Evolutionary conservation across 257 asterid species (phyloP), one percentile per base, ranked within the genome.

Genomic region (Haberlea rhodopensis): DNA sequence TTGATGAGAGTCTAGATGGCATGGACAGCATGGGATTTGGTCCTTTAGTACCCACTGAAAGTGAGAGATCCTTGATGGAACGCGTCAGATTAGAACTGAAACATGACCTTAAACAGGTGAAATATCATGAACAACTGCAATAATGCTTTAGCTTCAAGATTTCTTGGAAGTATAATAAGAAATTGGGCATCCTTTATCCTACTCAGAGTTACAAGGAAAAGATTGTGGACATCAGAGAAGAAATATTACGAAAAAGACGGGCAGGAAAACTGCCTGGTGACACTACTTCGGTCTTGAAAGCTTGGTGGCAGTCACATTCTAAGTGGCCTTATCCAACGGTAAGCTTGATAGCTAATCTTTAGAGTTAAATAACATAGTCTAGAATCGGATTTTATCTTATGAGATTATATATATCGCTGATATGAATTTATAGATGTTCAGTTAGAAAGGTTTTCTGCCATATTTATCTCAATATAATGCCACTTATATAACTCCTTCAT

Each of bases 311-410:
- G 53, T 71, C 84, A 6, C 89, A 78, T 62, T 65, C 86, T 27
- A 83, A 83, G 69, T 83, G 89, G 86, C 89, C 86, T 34, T 83
- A 83, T 71, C 89, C 89, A 27, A 83, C 89, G 8, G 86, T 83
- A 58, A 75, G 79, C 48, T 52, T 23, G 3, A 63, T 6, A 15
- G 48, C 18, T 37, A 43, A 15, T 43, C 49, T 43, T 43, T 43
- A 43, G 51, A 43, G 5, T 43, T 20, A 43, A 15, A 15, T 23
- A 0, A 4, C 53, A 31, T 24, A n/a, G 49, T 60, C 40, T 58
- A 13, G 7, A 25, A 57, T 11, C 1, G 25, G 60, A 10, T 24
- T 19, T 54, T 10, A 19, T 15, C 51, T 15, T 19, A 18, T 24
- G 1, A 3, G 22, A 24, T 16, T 34, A 53, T 11, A 3, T 37